Conservation (phyloP, 2,329 filamentous ascomycete species). For the Zymoseptoria pseudotritici region DNA sequence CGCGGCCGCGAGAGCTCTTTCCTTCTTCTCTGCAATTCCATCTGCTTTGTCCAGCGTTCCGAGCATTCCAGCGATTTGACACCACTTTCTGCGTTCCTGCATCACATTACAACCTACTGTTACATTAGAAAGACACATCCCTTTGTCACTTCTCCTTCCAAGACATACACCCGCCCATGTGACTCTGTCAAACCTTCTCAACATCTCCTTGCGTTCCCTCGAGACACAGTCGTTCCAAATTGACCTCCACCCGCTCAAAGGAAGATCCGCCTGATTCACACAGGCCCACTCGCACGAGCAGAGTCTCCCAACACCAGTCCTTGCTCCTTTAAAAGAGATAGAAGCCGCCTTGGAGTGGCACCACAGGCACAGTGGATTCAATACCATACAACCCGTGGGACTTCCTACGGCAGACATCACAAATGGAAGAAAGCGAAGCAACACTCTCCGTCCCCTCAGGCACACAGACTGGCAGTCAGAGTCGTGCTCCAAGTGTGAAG, state of each 20-base stretch:
- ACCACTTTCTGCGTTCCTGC: background rate
- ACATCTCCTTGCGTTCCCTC: slow-evolving; percentile 5
- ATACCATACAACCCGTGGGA: slow-evolving; percentile 28
- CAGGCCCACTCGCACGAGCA: background rate
- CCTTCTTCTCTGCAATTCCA: background rate
- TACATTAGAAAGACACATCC: slow-evolving; percentile 2
- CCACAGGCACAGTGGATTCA: slow-evolving; percentile 27
- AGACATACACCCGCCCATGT: slow-evolving; percentile 14
- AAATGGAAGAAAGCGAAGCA: slow-evolving; percentile 19
- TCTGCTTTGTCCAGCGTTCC: background rate
- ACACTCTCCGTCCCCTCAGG: slow-evolving; percentile 13
- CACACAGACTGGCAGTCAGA: slow-evolving; percentile 17
- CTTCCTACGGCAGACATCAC: slow-evolving; percentile 17
- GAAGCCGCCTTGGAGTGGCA: slow-evolving; percentile 8
- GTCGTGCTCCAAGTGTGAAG: slow-evolving; percentile 20
- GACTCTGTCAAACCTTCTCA: slow-evolving; percentile 5
- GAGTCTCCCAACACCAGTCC: background rate
- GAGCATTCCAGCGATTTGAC: background rate
- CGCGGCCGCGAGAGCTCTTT: background rate
- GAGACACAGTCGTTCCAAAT: slow-evolving; percentile 2
- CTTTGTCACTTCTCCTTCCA: slow-evolving; percentile 9
- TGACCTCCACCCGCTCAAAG: background rate
- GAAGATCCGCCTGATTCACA: background rate
- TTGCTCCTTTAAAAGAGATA: background rate
- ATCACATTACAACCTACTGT: slow-evolving; percentile 10